phyloP scores from a whole-genome alignment of 2,329 filamentous ascomycete genomes.

The Chrysoporthe cubensis region DNA sequence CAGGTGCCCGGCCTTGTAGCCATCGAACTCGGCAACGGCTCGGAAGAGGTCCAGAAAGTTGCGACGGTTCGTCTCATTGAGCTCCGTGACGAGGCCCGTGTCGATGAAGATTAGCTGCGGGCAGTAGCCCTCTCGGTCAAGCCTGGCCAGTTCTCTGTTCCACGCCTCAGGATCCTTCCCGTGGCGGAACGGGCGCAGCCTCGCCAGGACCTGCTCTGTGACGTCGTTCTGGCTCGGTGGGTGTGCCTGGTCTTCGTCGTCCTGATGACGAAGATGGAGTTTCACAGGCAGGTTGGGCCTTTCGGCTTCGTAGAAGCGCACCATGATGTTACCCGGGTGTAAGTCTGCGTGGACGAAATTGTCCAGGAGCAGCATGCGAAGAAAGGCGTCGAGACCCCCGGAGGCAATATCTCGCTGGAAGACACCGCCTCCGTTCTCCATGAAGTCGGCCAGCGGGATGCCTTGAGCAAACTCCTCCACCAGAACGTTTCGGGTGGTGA shows the following conservation, averaged over 20 bases:
- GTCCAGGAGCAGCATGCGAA: slow-evolving; percentile 95
- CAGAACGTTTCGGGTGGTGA: slow-evolving; percentile 88
- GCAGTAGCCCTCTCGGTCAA: slow-evolving; percentile 86
- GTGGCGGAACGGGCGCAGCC: slow-evolving; percentile 73
- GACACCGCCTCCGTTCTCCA: slow-evolving; percentile 87
- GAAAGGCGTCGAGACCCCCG: slow-evolving; percentile 91
- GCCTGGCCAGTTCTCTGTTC: slow-evolving; percentile 72
- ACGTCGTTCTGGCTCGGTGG: slow-evolving; percentile 58
- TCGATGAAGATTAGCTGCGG: slow-evolving; percentile 98
- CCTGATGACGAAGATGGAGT: slow-evolving; percentile 32
- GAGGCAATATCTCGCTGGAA: slow-evolving; percentile 95
- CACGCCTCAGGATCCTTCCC: slow-evolving; percentile 69
- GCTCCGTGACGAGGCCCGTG: slow-evolving; percentile 90
- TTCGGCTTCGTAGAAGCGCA: slow-evolving; percentile 90
- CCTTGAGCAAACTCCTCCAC: slow-evolving; percentile 96
- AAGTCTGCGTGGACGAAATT: slow-evolving; percentile 98
- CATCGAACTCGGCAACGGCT: slow-evolving; percentile 93
- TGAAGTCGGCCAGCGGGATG: slow-evolving; percentile 86
- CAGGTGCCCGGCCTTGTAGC: slow-evolving; percentile 89
- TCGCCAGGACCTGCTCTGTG: slow-evolving; percentile 82
- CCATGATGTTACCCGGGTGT: slow-evolving; percentile 99
- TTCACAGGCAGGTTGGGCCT: slow-evolving; percentile 66
- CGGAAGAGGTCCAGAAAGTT: slow-evolving; percentile 98
- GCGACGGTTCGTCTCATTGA: slow-evolving; percentile 80
- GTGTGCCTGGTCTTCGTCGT: slow-evolving; percentile 50